Evolutionary conservation across 2,329 filamentous ascomycete genomes (phyloP).

Genomic region (Trichoderma afroharzianum): DNA sequence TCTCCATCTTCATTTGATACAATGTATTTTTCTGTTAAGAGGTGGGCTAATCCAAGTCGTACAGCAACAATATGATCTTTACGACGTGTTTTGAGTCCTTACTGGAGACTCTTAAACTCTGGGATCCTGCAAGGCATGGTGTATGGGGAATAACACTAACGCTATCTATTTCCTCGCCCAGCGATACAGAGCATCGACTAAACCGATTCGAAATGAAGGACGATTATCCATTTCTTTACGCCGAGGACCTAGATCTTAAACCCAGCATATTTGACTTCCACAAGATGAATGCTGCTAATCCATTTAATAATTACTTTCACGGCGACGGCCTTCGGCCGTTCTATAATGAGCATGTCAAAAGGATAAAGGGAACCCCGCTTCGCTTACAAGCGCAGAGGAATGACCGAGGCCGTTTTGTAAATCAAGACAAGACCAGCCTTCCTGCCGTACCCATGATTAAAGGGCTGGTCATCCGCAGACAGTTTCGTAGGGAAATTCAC

Average conservation of each 20-base stretch:
- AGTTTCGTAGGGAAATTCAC: background rate
- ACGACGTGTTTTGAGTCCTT: conserved; percentile 3
- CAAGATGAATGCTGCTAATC: background rate
- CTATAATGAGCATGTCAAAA: background rate
- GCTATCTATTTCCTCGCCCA: conserved; percentile 6
- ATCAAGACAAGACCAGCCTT: background rate
- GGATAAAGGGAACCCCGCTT: conserved; percentile 1
- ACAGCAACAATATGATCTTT: conserved; percentile 1
- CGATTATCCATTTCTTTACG: conserved; percentile 5
- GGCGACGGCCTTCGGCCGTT: background rate
- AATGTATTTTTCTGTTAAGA: background rate
- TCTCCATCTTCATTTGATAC: background rate
- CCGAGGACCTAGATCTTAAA: background rate
- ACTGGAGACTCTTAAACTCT: background rate
- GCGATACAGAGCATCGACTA: conserved; percentile 9
- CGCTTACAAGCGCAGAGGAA: background rate
- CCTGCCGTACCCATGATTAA: background rate
- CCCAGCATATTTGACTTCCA: background rate
- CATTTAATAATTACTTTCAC: background rate
- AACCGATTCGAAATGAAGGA: background rate
- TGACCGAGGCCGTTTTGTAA: background rate
- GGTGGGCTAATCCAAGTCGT: background rate
- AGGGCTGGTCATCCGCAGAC: conserved; percentile 8
- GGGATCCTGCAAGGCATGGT: background rate
- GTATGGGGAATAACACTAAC: background rate